Percentiles rank a stretch among this genome's conserved stretches.
phyloP scores from a whole-genome alignment of 2,329 filamentous ascomycete genomes.

The Talaromyces albobiverticillius region DNA sequence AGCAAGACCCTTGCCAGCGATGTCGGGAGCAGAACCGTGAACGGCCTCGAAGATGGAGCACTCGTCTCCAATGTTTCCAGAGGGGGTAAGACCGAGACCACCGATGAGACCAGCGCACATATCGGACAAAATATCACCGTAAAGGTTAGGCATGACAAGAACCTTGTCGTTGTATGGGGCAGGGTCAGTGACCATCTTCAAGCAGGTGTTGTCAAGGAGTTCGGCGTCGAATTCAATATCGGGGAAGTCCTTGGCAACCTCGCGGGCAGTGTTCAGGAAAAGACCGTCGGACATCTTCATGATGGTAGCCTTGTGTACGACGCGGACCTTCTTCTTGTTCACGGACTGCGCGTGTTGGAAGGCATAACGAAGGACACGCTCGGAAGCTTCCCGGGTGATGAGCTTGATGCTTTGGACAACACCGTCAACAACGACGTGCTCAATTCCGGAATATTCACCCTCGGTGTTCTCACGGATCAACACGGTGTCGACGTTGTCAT shows the following conservation, averaged over 20 bases:
- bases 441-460: constrained; percentile 98
- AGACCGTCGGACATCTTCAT: constrained; percentile 99
- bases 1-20: constrained; percentile 90
- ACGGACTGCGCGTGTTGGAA: constrained; percentile 97
- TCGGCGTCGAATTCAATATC: constrained; percentile 95
- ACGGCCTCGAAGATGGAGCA: constrained; percentile 99
- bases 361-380: constrained; percentile 93
- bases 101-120: constrained; percentile 99
- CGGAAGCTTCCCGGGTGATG: constrained; percentile 90
- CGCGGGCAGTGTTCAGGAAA: constrained; percentile 82
- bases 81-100: constrained; percentile 93
- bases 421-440: constrained; percentile 96
- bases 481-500: constrained; percentile 94
- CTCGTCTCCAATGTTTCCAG: constrained; percentile 97
- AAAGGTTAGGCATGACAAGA: constrained; percentile 94
- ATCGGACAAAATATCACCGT: constrained; percentile 98
- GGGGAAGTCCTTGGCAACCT: constrained; percentile 93
- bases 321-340: constrained; percentile 93
- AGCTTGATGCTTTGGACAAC: constrained; percentile 99
- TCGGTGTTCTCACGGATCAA: constrained; percentile 99
- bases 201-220: constrained; percentile 97
- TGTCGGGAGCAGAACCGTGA: constrained; percentile 94
- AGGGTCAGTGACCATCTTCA: constrained; percentile 98
- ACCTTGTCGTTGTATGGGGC: constrained; percentile 98
- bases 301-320: constrained; percentile 99